A percentile compares a stretch with the other conserved stretches of the same genome.
Conservation (phyloP, 768 basidiomycete genomes). For the Lactarius evosmus region DNA sequence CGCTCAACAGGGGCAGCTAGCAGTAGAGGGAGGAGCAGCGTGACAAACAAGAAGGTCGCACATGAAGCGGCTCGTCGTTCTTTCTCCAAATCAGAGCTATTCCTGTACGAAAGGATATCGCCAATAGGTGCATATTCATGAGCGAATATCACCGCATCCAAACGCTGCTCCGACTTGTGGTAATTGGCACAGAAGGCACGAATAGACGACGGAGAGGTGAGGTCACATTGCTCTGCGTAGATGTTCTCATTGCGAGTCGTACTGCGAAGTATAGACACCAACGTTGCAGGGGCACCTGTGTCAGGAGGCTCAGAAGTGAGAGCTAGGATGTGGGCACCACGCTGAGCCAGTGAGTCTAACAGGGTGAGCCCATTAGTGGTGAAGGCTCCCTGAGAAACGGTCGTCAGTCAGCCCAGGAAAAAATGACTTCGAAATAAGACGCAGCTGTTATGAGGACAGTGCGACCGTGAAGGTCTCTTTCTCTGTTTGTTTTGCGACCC, state of each 20-base stretch:
- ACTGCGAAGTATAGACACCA: constrained; percentile 63
- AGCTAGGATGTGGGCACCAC: constrained; percentile 78
- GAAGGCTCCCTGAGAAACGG: constrained; percentile 59
- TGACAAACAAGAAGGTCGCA: constrained; percentile 75
- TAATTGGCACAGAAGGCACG: constrained; percentile 68
- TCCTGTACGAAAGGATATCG: constrained; percentile 36
- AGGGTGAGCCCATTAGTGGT: constrained; percentile 69
- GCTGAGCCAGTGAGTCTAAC: constrained; percentile 60
- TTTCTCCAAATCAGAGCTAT: constrained; percentile 34
- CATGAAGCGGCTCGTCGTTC: constrained; percentile 50
- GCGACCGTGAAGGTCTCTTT: constrained; percentile 72
- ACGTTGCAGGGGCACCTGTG: constrained; percentile 50
- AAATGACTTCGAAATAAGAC: constrained; percentile 27
- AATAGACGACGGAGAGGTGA: constrained; percentile 62
- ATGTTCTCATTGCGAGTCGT: constrained; percentile 73
- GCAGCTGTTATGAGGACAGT: constrained; percentile 66
- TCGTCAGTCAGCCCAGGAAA: neutral
- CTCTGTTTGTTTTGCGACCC: constrained; percentile 66
- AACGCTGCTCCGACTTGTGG: constrained; percentile 55
- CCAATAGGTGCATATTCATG: constrained; percentile 76
- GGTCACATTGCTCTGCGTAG: constrained; percentile 75
- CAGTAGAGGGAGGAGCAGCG: constrained; percentile 73
- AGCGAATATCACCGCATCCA: constrained; percentile 77
- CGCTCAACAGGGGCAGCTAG: constrained; percentile 83
- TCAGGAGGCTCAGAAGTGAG: constrained; percentile 60